These are phyloP conservation scores for Wallacemonas collosoma DNA, from an alignment of 208 protist genomes.

Conservation along the genomic window DNA sequence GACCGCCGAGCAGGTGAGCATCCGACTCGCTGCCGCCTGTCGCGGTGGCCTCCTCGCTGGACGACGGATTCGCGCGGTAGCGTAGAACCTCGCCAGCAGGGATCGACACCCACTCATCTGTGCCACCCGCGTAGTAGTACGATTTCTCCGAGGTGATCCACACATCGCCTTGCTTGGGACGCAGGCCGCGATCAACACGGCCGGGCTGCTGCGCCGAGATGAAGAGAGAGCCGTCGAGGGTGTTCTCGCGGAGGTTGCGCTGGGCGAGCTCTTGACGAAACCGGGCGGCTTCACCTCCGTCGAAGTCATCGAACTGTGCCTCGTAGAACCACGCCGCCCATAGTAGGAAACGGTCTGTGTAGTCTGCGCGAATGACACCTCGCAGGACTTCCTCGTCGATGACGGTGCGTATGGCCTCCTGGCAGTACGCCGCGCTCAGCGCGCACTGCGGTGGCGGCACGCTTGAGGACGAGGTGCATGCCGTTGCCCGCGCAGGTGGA, in stretches of 20 bases:
- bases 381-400: slow-evolving; percentile 36
- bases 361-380: slow-evolving; percentile 28
- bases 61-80: not conserved
- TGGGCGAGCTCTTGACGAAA: slow-evolving; percentile 46
- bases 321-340: slow-evolving; percentile 52
- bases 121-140: slow-evolving; percentile 16
- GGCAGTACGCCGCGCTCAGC: slow-evolving; percentile 11
- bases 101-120: slow-evolving; percentile 25
- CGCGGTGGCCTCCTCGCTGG: no score
- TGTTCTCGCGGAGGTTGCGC: slow-evolving; percentile 41
- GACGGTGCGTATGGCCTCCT: slow-evolving; percentile 35
- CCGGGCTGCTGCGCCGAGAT: slow-evolving; percentile 22
- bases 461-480: not conserved
- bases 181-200: not conserved
- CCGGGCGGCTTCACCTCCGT: slow-evolving; percentile 36
- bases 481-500: not conserved
- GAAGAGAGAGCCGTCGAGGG: slow-evolving; percentile 35
- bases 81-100: slow-evolving; percentile 42
- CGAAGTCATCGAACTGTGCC: slow-evolving; percentile 27
- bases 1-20: not conserved
- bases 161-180: slow-evolving; percentile 26
- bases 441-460: slow-evolving; percentile 14
- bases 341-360: slow-evolving; percentile 40
- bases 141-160: slow-evolving; percentile 44
- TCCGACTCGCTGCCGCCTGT: not conserved